Percentiles rank a stretch among this genome's conserved stretches.
These are phyloP conservation scores for Gnomoniopsis smithogilvyi DNA, from an alignment of 2,329 filamentous ascomycete genomes.

Conservation along the genomic window DNA sequence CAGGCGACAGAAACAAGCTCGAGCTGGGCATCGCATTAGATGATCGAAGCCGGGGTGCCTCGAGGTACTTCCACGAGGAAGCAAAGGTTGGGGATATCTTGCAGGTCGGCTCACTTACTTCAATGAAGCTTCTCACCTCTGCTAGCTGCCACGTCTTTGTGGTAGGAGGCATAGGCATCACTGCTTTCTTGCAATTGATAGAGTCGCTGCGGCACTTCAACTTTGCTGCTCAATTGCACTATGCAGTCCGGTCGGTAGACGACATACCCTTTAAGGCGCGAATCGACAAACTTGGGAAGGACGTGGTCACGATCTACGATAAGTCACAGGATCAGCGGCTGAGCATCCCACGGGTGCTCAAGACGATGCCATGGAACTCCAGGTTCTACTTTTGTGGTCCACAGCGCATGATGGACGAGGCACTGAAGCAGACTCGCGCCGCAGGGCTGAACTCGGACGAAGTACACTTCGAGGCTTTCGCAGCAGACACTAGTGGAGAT, in stretches of 20 bases:
- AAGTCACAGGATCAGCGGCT: constrained; percentile 47
- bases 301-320: constrained; percentile 50
- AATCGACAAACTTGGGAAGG: constrained; percentile 36
- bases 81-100: constrained; percentile 46
- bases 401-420: constrained; percentile 51
- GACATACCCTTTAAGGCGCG: constrained; percentile 55
- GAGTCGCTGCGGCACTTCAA: constrained; percentile 40
- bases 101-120: constrained; percentile 49
- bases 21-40: constrained; percentile 58
- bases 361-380: constrained; percentile 46
- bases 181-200: constrained; percentile 56
- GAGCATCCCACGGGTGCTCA: constrained; percentile 45
- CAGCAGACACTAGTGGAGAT: constrained; percentile 50
- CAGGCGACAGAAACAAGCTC: constrained; percentile 46
- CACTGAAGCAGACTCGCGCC: constrained; percentile 35
- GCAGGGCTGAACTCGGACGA: constrained; percentile 45
- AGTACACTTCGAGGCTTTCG: constrained; percentile 60
- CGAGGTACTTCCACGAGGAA: constrained; percentile 51
- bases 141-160: constrained; percentile 61
- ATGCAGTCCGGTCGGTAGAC: constrained; percentile 48
- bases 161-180: constrained; percentile 63
- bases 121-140: constrained; percentile 40
- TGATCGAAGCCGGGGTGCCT: constrained; percentile 55
- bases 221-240: constrained; percentile 53
- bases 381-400: constrained; percentile 63